Evolutionary conservation across 2,329 filamentous ascomycete species (phyloP).

Genomic region (Elsinoe australis): DNA sequence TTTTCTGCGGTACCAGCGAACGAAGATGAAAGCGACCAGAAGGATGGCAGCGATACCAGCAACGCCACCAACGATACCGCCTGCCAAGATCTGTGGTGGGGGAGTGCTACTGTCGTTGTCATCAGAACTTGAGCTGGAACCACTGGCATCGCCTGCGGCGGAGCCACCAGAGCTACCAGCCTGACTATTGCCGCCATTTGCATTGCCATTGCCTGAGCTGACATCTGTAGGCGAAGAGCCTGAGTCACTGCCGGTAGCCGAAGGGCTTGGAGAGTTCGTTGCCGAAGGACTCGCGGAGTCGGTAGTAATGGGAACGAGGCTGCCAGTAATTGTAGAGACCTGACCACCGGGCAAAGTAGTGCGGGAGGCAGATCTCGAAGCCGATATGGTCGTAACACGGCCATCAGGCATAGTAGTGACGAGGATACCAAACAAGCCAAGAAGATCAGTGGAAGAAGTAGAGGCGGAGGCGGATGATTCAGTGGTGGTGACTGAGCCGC

Average conservation of each 20-base stretch:
- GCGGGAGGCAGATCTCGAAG: slow-evolving; percentile 2
- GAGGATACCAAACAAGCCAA: slow-evolving; percentile 14
- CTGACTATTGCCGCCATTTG: slow-evolving; percentile 1
- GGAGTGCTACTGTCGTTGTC: slow-evolving; percentile 27
- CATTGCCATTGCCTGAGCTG: slow-evolving; percentile 1
- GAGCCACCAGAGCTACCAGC: slow-evolving; percentile 13
- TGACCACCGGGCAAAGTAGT: slow-evolving; percentile 18
- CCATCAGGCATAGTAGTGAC: slow-evolving; percentile 18
- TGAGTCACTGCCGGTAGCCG: background rate
- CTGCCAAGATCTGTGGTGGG: slow-evolving; percentile 49
- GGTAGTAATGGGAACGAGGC: slow-evolving; percentile 8
- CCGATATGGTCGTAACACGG: slow-evolving; percentile 10
- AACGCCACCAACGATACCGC: slow-evolving; percentile 55
- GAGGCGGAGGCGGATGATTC: slow-evolving; percentile 6
- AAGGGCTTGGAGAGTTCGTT: slow-evolving; percentile 7
- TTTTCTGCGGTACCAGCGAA: slow-evolving; percentile 43
- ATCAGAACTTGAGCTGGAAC: slow-evolving; percentile 15
- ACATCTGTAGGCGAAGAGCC: slow-evolving; percentile 1
- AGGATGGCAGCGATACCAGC: slow-evolving; percentile 49
- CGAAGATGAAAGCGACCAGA: slow-evolving; percentile 45
- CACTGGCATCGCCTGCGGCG: slow-evolving; percentile 9
- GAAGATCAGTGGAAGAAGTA: slow-evolving; percentile 13
- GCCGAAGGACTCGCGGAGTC: slow-evolving; percentile 1
- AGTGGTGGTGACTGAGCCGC: background rate
- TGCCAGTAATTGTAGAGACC: slow-evolving; percentile 16